Conservation (phyloP, 805 yeast genomes). For the Priceomyces medius region DNA sequence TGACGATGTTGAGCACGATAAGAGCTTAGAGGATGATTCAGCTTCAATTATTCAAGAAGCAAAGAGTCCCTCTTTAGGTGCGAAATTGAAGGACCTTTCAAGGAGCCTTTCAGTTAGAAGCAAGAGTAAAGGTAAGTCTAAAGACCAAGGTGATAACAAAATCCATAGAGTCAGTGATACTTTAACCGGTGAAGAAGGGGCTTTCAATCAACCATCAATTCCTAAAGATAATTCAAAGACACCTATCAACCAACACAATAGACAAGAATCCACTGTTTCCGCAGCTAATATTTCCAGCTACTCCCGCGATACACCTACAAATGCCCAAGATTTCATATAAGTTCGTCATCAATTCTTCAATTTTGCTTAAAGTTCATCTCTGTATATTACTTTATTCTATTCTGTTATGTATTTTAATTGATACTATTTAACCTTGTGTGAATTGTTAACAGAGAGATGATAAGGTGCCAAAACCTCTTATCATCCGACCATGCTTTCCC, state of each 20-base stretch:
- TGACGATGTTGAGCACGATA: slow-evolving; percentile 7
- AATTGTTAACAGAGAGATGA: too few relatives aligned
- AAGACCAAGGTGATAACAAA: slow-evolving; percentile 8
- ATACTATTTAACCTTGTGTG: neutral
- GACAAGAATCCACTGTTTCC: slow-evolving; percentile 24
- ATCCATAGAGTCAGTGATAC: slow-evolving; percentile 27
- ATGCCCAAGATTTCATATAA: slow-evolving; percentile 23
- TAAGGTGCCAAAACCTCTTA: too few relatives aligned
- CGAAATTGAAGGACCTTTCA: slow-evolving; percentile 43
- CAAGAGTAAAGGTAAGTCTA: slow-evolving; percentile 7
- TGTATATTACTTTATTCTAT: slow-evolving; percentile 1
- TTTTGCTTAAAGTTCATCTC: neutral
- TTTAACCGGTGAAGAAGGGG: slow-evolving; percentile 11
- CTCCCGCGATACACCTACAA: slow-evolving; percentile 23
- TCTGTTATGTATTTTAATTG: slow-evolving; percentile 1
- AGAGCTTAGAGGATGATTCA: slow-evolving; percentile 9
- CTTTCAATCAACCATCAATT: slow-evolving; percentile 4
- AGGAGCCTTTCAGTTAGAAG: slow-evolving; percentile 38
- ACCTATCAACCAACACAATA: slow-evolving; percentile 18
- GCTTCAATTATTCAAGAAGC: slow-evolving; percentile 1
- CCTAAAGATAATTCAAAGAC: slow-evolving; percentile 9
- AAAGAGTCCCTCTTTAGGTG: slow-evolving; percentile 29
- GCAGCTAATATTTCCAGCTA: slow-evolving; percentile 14
- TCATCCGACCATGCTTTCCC: slow-evolving; percentile 13
- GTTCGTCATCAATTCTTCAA: neutral